Percentiles rank a stretch among this genome's conserved stretches.
phyloP scores from a whole-genome alignment of 2,329 filamentous ascomycete genomes.

The Aspergillus unguis region DNA sequence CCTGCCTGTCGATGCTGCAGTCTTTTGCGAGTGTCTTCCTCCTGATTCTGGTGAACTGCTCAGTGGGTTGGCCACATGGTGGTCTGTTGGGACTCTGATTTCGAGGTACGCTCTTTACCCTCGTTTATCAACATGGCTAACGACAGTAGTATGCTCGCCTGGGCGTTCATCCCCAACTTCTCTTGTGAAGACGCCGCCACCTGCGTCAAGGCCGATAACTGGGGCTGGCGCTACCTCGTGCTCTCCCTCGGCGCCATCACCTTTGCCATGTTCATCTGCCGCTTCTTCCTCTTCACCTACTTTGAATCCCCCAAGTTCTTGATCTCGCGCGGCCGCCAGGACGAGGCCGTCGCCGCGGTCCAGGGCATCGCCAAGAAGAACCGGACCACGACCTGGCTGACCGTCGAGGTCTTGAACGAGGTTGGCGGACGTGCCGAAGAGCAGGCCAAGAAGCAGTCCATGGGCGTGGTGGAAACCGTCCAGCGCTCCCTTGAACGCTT shows the following conservation, averaged over 20 bases:
- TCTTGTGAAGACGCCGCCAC: slow-evolving; percentile 40
- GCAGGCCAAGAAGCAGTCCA: slow-evolving; percentile 30
- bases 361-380: slow-evolving; percentile 75
- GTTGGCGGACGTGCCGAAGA: slow-evolving; percentile 50
- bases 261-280: slow-evolving; percentile 70
- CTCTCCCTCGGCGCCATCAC: slow-evolving; percentile 69
- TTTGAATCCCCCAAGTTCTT: slow-evolving; percentile 85
- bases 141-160: slow-evolving; percentile 51
- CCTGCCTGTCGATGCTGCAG: slow-evolving; percentile 71
- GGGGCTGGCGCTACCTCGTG: slow-evolving; percentile 73
- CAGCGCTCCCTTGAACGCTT: slow-evolving; percentile 62
- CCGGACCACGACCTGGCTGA: slow-evolving; percentile 67
- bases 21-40: slow-evolving; percentile 81
- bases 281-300: slow-evolving; percentile 76
- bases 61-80: slow-evolving; percentile 80
- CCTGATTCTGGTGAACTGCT: slow-evolving; percentile 69
- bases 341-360: slow-evolving; percentile 74
- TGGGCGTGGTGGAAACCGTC: slow-evolving; percentile 50
- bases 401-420: slow-evolving; percentile 61
- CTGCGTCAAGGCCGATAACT: slow-evolving; percentile 54
- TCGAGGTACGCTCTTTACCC: slow-evolving; percentile 50
- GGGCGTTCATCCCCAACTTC: slow-evolving; percentile 70
- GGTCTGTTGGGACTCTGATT: slow-evolving; percentile 76
- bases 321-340: slow-evolving; percentile 69
- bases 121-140: too few relatives aligned